Evolutionary conservation across 2,329 filamentous ascomycete genomes (phyloP).

Genomic region (Catunica adiposa): DNA sequence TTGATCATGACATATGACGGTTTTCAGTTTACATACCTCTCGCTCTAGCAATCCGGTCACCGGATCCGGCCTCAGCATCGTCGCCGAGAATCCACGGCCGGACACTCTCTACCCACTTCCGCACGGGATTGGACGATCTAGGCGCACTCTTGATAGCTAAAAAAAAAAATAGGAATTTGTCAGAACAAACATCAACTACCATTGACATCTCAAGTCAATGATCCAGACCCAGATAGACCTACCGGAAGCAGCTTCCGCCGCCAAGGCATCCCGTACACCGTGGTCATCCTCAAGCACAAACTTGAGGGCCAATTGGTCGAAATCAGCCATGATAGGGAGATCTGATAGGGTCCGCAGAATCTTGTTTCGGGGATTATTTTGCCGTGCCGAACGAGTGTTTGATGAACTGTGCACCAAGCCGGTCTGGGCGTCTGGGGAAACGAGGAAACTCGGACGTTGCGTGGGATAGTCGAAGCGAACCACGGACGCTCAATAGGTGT

Average conservation of each 20-base stretch:
- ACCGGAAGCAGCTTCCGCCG: conserved; percentile 31
- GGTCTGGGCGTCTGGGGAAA: not conserved
- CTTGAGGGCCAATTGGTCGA: conserved; percentile 36
- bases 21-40: conserved; percentile 25
- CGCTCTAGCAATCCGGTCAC: conserved; percentile 36
- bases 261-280: conserved; percentile 24
- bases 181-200: not conserved
- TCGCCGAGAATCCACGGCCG: conserved; percentile 34
- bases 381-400: not conserved
- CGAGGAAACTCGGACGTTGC: not conserved
- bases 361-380: not conserved
- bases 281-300: conserved; percentile 37
- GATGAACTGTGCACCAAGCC: not conserved
- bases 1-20: not conserved
- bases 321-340: conserved; percentile 28
- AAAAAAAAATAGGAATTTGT: not conserved
- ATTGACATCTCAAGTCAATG: no score
- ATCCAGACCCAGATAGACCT: not conserved
- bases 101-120: conserved; percentile 39
- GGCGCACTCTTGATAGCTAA: conserved; percentile 26
- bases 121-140: conserved; percentile 29
- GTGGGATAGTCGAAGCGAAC: not conserved
- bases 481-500: not conserved
- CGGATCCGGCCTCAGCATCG: conserved; percentile 26
- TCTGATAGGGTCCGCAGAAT: not conserved